Evolutionary conservation across 208 protist genomes (phyloP).

Genomic region (Crithidia sp.): DNA sequence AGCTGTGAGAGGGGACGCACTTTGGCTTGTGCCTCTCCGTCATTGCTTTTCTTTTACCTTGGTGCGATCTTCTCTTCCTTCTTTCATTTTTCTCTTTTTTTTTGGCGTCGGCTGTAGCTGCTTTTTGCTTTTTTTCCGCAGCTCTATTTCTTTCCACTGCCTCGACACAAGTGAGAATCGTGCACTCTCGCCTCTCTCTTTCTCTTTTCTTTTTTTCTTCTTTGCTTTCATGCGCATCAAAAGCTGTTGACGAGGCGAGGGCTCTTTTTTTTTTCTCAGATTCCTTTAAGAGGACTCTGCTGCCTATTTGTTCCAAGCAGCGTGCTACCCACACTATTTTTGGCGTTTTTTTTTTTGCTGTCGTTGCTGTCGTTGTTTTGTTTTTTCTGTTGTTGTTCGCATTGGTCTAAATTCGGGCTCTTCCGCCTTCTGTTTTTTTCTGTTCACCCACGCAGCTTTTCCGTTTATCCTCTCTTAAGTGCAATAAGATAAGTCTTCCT

Average conservation of each 20-base stretch:
- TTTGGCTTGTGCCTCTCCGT: too few species aligned
- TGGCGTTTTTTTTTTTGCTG: not conserved
- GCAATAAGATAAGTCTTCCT: too few species aligned
- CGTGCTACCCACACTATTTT: too few species aligned
- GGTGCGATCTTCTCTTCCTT: not conserved
- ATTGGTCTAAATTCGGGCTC: not conserved
- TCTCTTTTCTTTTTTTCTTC: constrained; percentile 12
- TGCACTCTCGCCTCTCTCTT: not conserved
- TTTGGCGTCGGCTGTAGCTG: not conserved
- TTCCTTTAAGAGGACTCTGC: not conserved
- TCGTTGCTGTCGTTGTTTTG: constrained; percentile 7
- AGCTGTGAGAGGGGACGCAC: too few species aligned
- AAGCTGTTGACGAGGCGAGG: not conserved
- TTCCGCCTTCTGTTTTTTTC: constrained; percentile 1
- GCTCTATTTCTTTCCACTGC: too few species aligned
- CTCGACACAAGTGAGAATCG: not conserved
- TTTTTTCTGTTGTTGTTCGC: not conserved
- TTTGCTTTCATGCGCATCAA: constrained; percentile 1
- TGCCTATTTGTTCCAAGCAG: not conserved
- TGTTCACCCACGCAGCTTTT: too few species aligned
- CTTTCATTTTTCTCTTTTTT: too few species aligned
- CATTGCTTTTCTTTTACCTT: too few species aligned
- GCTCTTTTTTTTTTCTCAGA: too few species aligned
- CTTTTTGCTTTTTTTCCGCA: constrained; percentile 1
- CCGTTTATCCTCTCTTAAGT: too few species aligned